Evolutionary conservation across 176 grass and related monocot species (phyloP).

Genomic region (Thinopyrum elongatum): DNA sequence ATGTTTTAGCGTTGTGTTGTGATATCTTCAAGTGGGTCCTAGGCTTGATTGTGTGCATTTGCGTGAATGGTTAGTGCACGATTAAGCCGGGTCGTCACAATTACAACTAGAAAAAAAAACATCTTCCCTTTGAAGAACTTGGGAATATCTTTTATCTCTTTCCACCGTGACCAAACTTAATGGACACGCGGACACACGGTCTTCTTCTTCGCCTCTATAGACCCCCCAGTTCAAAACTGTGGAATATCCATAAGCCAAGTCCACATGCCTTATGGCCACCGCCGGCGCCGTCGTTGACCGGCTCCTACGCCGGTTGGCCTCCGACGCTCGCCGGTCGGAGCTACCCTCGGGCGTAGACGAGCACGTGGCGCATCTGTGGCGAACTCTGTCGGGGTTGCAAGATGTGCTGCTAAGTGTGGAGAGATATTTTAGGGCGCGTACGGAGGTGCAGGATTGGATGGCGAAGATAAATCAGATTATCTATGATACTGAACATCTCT

Average conservation of each 20-base stretch:
- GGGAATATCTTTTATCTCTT: no score
- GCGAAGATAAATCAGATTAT: constrained; percentile 17
- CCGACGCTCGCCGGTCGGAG: background rate
- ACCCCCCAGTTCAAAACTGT: background rate
- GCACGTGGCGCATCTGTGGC: background rate
- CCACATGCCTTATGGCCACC: constrained; percentile 10
- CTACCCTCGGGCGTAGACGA: constrained; percentile 1
- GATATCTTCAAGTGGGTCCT: no score
- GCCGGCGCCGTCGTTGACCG: constrained; percentile 25
- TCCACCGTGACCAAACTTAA: background rate
- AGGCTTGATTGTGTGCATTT: no score
- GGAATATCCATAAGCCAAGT: background rate
- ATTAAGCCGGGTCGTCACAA: no score
- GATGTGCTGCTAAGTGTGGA: constrained; percentile 1
- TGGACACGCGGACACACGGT: background rate
- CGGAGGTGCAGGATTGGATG: constrained; percentile 28
- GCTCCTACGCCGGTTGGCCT: constrained; percentile 23
- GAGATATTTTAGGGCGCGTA: background rate
- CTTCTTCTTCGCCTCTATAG: background rate
- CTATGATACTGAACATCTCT: background rate
- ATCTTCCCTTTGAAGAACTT: background rate
- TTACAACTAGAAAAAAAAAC: no score
- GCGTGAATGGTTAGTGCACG: no score
- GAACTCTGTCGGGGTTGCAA: constrained; percentile 6
- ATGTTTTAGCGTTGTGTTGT: no score